Evolutionary conservation across 2,329 filamentous ascomycete genomes (phyloP), one percentile per base, ranked within the genome.

Genomic region (Dichotomopilus funicola): DNA sequence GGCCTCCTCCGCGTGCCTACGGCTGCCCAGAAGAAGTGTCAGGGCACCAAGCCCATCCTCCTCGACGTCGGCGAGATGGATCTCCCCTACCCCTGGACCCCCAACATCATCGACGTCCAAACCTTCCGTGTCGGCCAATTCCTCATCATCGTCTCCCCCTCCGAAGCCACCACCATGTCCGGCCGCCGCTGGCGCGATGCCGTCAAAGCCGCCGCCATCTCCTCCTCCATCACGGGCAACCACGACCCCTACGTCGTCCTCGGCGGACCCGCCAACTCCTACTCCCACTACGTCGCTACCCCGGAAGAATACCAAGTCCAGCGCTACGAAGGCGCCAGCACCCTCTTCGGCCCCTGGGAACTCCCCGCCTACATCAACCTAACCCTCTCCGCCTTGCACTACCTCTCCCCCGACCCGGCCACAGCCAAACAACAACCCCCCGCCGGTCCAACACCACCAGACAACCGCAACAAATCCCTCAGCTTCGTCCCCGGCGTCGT

Each of bases 111-210:
- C 54, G 89, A 96, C 67, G 79, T 96, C 33, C 91, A 96, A 69
- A 73, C 89, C 13, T 75, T 96, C 11, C 86, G 91, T 27, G 85
- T 92, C 2, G 91, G 91, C 2, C 88, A 95, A 65, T 73, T 96
- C 49, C 75, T 95, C 58, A 88, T 96, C 61, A 85, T 96, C 61
- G 80, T 95, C n/a, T 87, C 86, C 34, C 87, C 91, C 0, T 88
- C 89, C 46, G 91, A 96, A 71, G 89, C 88, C 1, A 94, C 89
- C 0, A 96, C 91, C 7, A 96, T 96, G 91, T 81, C 89, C 1
- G 91, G 91, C 1, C 82, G 91, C 9, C 82, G 91, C 37, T 96
- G 91, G 91, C 87, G 87, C 64, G 76, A 81, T 57, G 86, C 88
- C 1, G 76, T 94, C 52, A 74, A 77, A 19, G 70, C 72, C 1